These are phyloP conservation scores for Kluyveromyces wickerhamii DNA, from an alignment of 805 yeast genomes.

Conservation along the genomic window DNA sequence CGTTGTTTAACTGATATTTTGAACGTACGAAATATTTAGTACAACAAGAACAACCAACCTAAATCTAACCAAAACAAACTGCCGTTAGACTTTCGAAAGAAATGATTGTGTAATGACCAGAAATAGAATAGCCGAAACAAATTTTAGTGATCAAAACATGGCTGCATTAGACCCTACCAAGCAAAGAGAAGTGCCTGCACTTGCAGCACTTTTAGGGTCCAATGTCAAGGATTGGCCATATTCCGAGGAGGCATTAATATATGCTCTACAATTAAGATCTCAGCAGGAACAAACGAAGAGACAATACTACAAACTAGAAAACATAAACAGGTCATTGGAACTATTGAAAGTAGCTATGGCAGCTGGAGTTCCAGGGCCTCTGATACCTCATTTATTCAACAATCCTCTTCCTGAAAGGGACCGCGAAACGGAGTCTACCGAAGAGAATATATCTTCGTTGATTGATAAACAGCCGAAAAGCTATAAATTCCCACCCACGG, in stretches of 20 bases:
- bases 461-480: conserved; percentile 6
- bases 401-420: conserved; percentile 1
- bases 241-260: conserved; percentile 48
- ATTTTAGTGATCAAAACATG: no score
- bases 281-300: conserved; percentile 83
- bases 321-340: conserved; percentile 49
- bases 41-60: no score
- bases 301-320: conserved; percentile 62
- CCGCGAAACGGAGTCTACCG: background rate
- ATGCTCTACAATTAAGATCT: conserved; percentile 49
- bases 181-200: conserved; percentile 7
- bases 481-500: conserved; percentile 18
- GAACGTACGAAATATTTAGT: no score
- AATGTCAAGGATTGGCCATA: conserved; percentile 45
- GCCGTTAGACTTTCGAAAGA: no score
- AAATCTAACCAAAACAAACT: no score
- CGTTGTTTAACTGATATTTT: no score
- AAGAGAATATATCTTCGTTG: conserved; percentile 8
- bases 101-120: no score
- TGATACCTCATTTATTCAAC: conserved; percentile 53
- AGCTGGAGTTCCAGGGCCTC: conserved; percentile 54
- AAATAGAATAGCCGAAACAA: no score
- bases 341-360: conserved; percentile 52
- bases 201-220: conserved; percentile 41
- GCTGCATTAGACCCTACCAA: background rate